Evolutionary conservation across 2,329 filamentous ascomycete species (phyloP).

Genomic region (Fusarium pseudograminearum): DNA sequence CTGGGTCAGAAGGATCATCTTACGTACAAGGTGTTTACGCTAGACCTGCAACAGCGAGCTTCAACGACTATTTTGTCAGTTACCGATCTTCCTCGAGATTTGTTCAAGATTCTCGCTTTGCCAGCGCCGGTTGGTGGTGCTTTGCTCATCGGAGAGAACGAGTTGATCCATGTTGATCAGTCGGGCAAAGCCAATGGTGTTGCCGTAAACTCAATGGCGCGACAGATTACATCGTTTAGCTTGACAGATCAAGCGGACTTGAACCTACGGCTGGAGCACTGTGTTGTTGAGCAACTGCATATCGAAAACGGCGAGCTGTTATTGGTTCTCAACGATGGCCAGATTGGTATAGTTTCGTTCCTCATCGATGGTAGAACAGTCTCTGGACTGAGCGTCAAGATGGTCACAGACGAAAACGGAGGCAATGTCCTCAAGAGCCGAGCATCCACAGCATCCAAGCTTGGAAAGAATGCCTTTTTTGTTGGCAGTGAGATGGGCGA

Average conservation of each 20-base stretch:
- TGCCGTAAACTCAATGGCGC: constrained; percentile 91
- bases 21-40: constrained; percentile 92
- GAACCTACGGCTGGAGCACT: constrained; percentile 83
- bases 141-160: constrained; percentile 86
- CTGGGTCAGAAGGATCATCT: constrained; percentile 87
- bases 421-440: constrained; percentile 70
- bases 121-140: constrained; percentile 90
- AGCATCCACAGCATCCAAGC: constrained; percentile 75
- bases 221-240: constrained; percentile 82
- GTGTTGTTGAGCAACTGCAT: constrained; percentile 80
- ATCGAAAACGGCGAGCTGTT: constrained; percentile 84
- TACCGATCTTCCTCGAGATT: constrained; percentile 84
- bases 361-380: constrained; percentile 91
- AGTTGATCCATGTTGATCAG: constrained; percentile 95
- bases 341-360: constrained; percentile 81
- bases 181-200: constrained; percentile 93
- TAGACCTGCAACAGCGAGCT: constrained; percentile 92
- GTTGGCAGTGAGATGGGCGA: constrained; percentile 87
- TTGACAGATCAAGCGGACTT: constrained; percentile 89
- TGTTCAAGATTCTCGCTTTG: constrained; percentile 84
- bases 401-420: constrained; percentile 72
- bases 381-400: constrained; percentile 81
- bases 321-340: constrained; percentile 82
- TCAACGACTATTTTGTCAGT: constrained; percentile 94
- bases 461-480: constrained; percentile 80